A percentile compares a stretch with the other conserved stretches of the same genome.
These are phyloP conservation scores for Niveomyces coronatus DNA, from an alignment of 2,329 filamentous ascomycete species.

Conservation along the genomic window DNA sequence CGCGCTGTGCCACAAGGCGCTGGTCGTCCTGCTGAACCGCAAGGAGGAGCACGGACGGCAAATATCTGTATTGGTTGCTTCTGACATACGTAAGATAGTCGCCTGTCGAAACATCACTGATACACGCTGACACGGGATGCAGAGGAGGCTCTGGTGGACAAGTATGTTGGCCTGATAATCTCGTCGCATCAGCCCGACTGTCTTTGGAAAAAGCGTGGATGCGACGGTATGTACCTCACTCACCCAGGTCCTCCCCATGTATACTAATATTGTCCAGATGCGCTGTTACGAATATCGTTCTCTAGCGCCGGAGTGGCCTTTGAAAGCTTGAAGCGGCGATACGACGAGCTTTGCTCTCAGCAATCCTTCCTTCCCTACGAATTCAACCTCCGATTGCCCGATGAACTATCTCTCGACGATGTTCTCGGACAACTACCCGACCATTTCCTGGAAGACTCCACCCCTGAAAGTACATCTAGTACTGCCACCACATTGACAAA, in stretches of 20 bases:
- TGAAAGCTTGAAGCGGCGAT: constrained; percentile 48
- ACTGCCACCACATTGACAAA: constrained; percentile 19
- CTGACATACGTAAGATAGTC: constrained; percentile 41
- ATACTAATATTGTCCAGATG: constrained; percentile 29
- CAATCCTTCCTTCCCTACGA: constrained; percentile 49
- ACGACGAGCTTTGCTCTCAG: constrained; percentile 49
- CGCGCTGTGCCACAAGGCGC: constrained; percentile 71
- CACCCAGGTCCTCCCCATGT: constrained; percentile 4
- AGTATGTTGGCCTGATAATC: constrained; percentile 64
- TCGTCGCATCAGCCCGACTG: constrained; percentile 71
- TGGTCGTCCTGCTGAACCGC: constrained; percentile 68
- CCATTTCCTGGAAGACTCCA: constrained; percentile 42
- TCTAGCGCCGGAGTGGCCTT: constrained; percentile 51
- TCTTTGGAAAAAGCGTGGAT: constrained; percentile 79
- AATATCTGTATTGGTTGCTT: constrained; percentile 41
- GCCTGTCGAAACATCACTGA: no score
- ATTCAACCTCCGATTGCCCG: constrained; percentile 49
- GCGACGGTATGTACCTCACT: constrained; percentile 56
- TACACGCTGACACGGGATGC: constrained; percentile 13
- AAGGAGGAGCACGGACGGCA: constrained; percentile 47
- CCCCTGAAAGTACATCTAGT: no score
- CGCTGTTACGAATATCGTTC: constrained; percentile 51
- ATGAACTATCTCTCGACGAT: constrained; percentile 39
- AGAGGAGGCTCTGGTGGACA: constrained; percentile 61
- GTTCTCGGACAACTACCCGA: constrained; percentile 39